Conservation (phyloP, 495 filamentous ascomycete species). For the Lineolata rhizophorae region DNA sequence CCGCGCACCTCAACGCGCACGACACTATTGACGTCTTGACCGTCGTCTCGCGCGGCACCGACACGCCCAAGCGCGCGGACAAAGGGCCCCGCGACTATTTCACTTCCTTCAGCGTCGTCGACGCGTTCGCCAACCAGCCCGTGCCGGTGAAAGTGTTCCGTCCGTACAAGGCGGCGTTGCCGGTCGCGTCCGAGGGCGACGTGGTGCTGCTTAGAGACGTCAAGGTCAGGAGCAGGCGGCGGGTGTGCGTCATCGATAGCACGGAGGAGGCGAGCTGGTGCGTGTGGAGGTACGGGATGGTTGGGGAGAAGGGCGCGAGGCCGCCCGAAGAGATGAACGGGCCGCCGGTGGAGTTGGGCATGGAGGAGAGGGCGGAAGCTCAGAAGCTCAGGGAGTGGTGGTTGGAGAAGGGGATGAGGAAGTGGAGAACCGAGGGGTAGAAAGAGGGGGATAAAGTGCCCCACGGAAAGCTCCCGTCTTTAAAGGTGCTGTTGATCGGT, state of each 20-base stretch:
- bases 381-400: background rate
- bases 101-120: slow-evolving; percentile 46
- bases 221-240: slow-evolving; percentile 33
- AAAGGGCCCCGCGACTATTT: slow-evolving; percentile 47
- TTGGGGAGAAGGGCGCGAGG: background rate
- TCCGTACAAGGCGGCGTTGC: slow-evolving; percentile 48
- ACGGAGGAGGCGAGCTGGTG: background rate
- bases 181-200: slow-evolving; percentile 45
- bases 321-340: background rate
- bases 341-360: background rate
- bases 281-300: background rate
- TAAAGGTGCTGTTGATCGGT: no score
- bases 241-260: slow-evolving; percentile 4
- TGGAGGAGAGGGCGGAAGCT: background rate
- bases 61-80: slow-evolving; percentile 34
- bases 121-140: slow-evolving; percentile 19
- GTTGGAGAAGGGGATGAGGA: no score
- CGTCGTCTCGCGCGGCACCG: slow-evolving; percentile 33
- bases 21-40: slow-evolving; percentile 34
- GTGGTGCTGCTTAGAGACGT: slow-evolving; percentile 58
- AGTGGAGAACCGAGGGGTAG: no score
- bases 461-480: no score
- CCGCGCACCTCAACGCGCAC: background rate
- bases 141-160: slow-evolving; percentile 46
- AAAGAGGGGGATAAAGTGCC: no score